A percentile compares a stretch with the other conserved stretches of the same genome.
These are phyloP conservation scores for Jackrogersella multiformis DNA, from an alignment of 495 filamentous ascomycete genomes.

Conservation along the genomic window DNA sequence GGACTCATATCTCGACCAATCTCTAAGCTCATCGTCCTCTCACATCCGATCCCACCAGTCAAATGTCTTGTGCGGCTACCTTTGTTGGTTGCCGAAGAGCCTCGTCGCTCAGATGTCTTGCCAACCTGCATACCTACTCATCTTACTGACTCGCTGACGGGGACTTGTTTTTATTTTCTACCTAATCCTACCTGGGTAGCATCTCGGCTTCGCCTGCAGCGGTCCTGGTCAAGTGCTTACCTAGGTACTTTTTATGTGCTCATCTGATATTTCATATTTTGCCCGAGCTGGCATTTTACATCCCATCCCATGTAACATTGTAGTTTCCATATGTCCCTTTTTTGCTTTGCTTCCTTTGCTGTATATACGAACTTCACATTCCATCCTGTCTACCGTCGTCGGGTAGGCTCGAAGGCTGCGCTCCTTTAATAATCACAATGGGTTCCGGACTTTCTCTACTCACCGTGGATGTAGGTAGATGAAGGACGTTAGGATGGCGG, in stretches of 20 bases:
- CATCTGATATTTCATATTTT: conserved; percentile 7
- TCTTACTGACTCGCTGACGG: conserved; percentile 5
- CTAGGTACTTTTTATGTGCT: conserved; percentile 1
- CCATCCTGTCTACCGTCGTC: background rate
- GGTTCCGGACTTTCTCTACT: conserved; percentile 14
- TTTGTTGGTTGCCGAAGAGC: conserved; percentile 35
- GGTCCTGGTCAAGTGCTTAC: conserved; percentile 17
- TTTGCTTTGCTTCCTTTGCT: background rate
- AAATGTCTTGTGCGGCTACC: conserved; percentile 19
- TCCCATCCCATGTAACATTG: background rate
- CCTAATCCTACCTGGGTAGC: conserved; percentile 14
- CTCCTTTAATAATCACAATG: conserved; percentile 4
- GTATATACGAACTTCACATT: background rate
- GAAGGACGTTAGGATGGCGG: conserved; percentile 8
- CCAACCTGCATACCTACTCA: conserved; percentile 20
- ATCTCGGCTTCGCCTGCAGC: conserved; percentile 30
- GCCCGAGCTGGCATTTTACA: conserved; percentile 8
- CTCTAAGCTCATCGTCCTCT: conserved; percentile 12
- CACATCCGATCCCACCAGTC: conserved; percentile 13
- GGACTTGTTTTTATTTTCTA: conserved; percentile 3
- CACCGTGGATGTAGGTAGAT: background rate
- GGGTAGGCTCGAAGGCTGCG: conserved; percentile 8
- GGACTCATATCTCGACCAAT: conserved; percentile 10
- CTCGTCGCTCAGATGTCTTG: conserved; percentile 29
- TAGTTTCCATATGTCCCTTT: too few species aligned